phyloP scores from a whole-genome alignment of 495 filamentous ascomycete genomes.

The Daldinia loculata region DNA sequence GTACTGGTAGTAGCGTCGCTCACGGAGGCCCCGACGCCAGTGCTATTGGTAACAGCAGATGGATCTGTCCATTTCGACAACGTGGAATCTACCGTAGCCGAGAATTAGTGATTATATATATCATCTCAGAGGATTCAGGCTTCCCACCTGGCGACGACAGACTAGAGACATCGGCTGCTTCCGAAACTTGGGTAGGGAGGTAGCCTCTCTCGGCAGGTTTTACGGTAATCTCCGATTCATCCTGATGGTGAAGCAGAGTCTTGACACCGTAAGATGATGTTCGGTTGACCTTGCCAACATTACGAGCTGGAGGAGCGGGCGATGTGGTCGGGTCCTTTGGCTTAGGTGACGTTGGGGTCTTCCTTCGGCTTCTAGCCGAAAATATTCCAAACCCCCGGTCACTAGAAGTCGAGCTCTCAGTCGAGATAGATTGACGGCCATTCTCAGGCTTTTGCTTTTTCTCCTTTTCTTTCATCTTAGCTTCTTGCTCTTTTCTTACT shows the following conservation, averaged over 20 bases:
- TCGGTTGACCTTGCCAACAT: conserved; percentile 12
- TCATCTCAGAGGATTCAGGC: not conserved
- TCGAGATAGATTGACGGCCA: conserved; percentile 47
- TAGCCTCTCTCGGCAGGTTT: conserved; percentile 28
- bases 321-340: conserved; percentile 12
- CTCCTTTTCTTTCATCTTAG: conserved; percentile 43
- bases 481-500: conserved; percentile 51
- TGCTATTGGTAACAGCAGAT: conserved; percentile 47
- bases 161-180: conserved; percentile 31
- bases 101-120: conserved; percentile 17
- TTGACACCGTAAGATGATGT: conserved; percentile 38
- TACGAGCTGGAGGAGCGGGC: not conserved
- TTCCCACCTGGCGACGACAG: conserved; percentile 41
- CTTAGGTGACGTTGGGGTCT: conserved; percentile 34
- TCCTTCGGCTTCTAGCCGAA: conserved; percentile 40
- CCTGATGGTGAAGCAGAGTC: conserved; percentile 32
- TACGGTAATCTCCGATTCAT: conserved; percentile 25
- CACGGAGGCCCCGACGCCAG: conserved; percentile 34
- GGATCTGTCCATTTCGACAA: conserved; percentile 53
- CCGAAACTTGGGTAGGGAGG: conserved; percentile 35
- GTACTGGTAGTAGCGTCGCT: conserved; percentile 16
- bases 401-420: conserved; percentile 48
- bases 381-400: conserved; percentile 49
- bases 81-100: conserved; percentile 48
- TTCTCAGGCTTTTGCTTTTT: conserved; percentile 44